Conservation (phyloP, 108 stramenopile genomes). For the Schizochytrium sp. region DNA sequence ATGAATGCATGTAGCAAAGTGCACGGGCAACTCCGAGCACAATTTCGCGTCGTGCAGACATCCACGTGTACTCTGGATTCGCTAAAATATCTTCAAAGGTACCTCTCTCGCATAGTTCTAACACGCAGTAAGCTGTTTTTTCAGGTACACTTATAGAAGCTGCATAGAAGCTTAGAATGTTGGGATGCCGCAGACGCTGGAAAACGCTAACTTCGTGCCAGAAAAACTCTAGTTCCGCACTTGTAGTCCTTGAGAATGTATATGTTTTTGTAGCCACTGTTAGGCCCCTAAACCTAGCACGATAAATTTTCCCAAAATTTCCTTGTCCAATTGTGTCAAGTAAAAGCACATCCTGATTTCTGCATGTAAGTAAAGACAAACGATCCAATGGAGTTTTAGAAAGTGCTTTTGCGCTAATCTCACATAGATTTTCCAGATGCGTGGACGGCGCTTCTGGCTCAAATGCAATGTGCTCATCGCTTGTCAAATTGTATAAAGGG, state of each 20-base stretch:
- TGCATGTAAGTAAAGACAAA: background rate
- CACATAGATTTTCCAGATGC: background rate
- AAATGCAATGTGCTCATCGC: background rate
- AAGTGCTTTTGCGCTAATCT: background rate
- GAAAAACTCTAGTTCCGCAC: background rate
- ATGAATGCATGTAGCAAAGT: constrained; percentile 64
- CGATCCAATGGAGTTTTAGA: background rate
- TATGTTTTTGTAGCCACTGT: constrained; percentile 37
- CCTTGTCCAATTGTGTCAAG: constrained; percentile 30
- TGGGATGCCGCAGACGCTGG: constrained; percentile 10
- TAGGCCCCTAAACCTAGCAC: background rate
- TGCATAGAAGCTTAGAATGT: constrained; percentile 13
- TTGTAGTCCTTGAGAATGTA: background rate
- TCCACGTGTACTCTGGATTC: background rate
- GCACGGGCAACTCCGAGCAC: constrained; percentile 58
- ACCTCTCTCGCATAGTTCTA: background rate
- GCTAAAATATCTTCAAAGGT: constrained; percentile 22
- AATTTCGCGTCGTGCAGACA: background rate
- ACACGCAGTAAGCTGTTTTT: background rate
- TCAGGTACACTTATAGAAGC: constrained; percentile 2
- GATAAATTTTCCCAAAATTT: constrained; percentile 22
- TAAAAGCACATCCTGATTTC: background rate
- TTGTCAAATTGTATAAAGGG: background rate
- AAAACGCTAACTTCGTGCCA: background rate
- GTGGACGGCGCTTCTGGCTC: background rate